Conservation (phyloP, 208 protist genomes). For the Vickermania ingenoplastis region DNA sequence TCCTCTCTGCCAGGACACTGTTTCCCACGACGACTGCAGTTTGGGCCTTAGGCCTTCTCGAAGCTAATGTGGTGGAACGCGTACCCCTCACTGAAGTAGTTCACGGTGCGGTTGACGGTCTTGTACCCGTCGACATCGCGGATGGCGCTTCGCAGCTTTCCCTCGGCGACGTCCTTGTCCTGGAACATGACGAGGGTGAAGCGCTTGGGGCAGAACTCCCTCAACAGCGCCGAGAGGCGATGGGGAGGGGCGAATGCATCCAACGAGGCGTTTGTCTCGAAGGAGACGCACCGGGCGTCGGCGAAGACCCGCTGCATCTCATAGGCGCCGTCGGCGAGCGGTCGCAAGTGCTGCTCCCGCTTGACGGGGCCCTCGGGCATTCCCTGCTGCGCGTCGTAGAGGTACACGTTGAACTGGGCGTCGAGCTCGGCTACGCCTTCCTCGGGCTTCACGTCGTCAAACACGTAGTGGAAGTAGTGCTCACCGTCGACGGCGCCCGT, state of each 20-base stretch:
- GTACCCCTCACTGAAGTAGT: conserved; percentile 73
- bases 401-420: conserved; percentile 71
- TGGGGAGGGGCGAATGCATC: conserved; percentile 11
- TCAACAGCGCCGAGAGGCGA: conserved; percentile 37
- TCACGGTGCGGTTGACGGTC: conserved; percentile 47
- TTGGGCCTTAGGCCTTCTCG: too few species aligned
- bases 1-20: too few species aligned
- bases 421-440: conserved; percentile 28
- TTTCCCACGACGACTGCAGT: too few species aligned
- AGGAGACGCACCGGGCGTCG: conserved; percentile 33
- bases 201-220: conserved; percentile 32
- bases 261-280: conserved; percentile 56
- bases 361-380: conserved; percentile 5
- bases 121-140: conserved; percentile 37
- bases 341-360: conserved; percentile 17
- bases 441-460: conserved; percentile 44
- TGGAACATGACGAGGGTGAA: conserved; percentile 64
- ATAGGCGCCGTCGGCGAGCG: conserved; percentile 34
- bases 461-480: conserved; percentile 85
- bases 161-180: conserved; percentile 30
- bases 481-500: conserved; percentile 77
- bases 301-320: conserved; percentile 55
- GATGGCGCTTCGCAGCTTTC: conserved; percentile 22
- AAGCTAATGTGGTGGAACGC: conserved; percentile 69
- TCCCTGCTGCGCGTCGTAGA: conserved; percentile 40